Evolutionary conservation across 2,329 filamentous ascomycete species (phyloP), one percentile per base, ranked within the genome.

Genomic region (Exophiala calicioides): DNA sequence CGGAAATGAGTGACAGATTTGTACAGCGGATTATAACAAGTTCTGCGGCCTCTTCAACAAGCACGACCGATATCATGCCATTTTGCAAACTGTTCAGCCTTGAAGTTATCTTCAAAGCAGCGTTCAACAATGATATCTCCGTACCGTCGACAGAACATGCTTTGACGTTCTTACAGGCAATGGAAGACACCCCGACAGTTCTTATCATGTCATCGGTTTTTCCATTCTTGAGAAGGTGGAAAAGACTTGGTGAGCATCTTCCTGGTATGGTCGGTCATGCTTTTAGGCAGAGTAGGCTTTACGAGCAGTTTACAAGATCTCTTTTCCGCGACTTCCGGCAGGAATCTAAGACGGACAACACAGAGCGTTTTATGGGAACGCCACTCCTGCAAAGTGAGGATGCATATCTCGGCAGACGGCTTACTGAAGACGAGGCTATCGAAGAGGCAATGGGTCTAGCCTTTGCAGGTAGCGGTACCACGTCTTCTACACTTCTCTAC

Each of bases 381-480:
- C 42, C 47, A 12, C 12, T 50, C 10, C 7, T 50, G 5, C 15
- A n/a, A 7, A 24, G 23, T n/a, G 36, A 35, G 26, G 47, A 50
- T 18, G 10, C 12, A 12, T 42, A 33, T 27, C 35, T 50, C 3
- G 47, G 42, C 3, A 29, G 47, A 21, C n/a, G 16, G 12, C 35
- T 50, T n/a, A 50, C 29, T 6, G 16, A 50, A 20, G 29, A 31
- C 7, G 47, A 50, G 23, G 13, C 27, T 5, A 16, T 47, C 5
- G 47, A 50, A 37, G 47, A 50, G 19, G 21, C 29, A 15, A 50
- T 50, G 47, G 32, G 30, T 3, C n/a, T 49, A 4, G 30, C 39
- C 2, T 49, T 49, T 35, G 45, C 38, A 13, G 45, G 47, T 15
- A 50, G 47, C 15, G 47, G 47, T n/a, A 50, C 47, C 5, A 50